Conservation (phyloP, 495 filamentous ascomycete species). For the Alectoria sarmentosa region DNA sequence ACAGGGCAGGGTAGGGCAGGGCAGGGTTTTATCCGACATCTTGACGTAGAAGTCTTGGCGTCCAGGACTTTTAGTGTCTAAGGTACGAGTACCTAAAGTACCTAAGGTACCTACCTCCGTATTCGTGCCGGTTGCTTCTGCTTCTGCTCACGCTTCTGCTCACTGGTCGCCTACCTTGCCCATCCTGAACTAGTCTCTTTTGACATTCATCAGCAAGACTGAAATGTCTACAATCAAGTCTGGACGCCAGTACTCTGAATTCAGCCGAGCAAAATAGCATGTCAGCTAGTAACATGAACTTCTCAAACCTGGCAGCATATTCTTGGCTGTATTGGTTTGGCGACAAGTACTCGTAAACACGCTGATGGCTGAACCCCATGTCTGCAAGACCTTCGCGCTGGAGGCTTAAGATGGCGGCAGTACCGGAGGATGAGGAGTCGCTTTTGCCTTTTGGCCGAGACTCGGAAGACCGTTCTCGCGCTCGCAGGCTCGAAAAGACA, state of each 20-base stretch:
- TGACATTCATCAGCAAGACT: neutral
- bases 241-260: neutral
- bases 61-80: too few species aligned
- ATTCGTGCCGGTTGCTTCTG: too few species aligned
- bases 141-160: too few species aligned
- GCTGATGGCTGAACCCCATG: slow-evolving; percentile 1
- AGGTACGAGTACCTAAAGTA: too few species aligned
- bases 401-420: slow-evolving; percentile 1
- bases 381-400: neutral
- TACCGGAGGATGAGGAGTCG: slow-evolving; percentile 2
- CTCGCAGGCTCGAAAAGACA: neutral
- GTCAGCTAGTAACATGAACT: neutral
- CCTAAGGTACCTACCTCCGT: neutral
- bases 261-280: neutral
- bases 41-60: too few species aligned
- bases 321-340: neutral
- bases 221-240: neutral
- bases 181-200: neutral
- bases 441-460: neutral
- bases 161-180: neutral
- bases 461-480: neutral
- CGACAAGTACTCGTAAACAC: neutral
- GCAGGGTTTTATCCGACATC: too few species aligned
- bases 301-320: neutral
- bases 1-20: too few species aligned